Percentiles rank a stretch among this genome's conserved stretches.
phyloP scores from a whole-genome alignment of 169 alveolate genomes.

The Cryptosporidium felis region DNA sequence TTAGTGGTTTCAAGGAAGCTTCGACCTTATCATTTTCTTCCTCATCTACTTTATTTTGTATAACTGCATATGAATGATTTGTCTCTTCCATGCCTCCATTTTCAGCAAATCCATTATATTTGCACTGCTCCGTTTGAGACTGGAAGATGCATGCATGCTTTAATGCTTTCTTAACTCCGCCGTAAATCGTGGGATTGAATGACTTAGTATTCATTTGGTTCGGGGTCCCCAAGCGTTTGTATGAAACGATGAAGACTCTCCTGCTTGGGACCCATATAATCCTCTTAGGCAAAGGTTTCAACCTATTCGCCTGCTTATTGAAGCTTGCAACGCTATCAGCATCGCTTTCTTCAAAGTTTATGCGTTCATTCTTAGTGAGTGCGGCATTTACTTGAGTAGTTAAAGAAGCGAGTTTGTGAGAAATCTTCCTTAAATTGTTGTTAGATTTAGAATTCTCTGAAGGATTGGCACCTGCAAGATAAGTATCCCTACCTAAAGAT shows the following conservation, averaged over 20 bases:
- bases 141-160: slow-evolving; percentile 70
- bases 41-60: background rate
- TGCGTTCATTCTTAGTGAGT: background rate
- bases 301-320: slow-evolving; percentile 55
- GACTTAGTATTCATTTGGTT: slow-evolving; percentile 67
- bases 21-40: background rate
- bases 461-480: background rate
- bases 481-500: background rate
- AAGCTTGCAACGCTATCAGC: slow-evolving; percentile 44
- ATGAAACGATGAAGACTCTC: slow-evolving; percentile 64
- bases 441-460: slow-evolving; percentile 10
- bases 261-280: slow-evolving; percentile 71
- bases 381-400: background rate
- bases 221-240: slow-evolving; percentile 32
- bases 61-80: background rate
- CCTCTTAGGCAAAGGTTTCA: slow-evolving; percentile 61
- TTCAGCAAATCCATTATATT: background rate
- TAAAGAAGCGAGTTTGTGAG: background rate
- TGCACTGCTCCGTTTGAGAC: slow-evolving; percentile 58
- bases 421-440: background rate
- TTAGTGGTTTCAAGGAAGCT: slow-evolving; percentile 35
- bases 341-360: slow-evolving; percentile 46
- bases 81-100: background rate
- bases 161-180: slow-evolving; percentile 65
- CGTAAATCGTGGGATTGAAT: slow-evolving; percentile 63